Evolutionary conservation across 1,284 basidiomycete species (phyloP).

Genomic region (Cryptococcus sp.): DNA sequence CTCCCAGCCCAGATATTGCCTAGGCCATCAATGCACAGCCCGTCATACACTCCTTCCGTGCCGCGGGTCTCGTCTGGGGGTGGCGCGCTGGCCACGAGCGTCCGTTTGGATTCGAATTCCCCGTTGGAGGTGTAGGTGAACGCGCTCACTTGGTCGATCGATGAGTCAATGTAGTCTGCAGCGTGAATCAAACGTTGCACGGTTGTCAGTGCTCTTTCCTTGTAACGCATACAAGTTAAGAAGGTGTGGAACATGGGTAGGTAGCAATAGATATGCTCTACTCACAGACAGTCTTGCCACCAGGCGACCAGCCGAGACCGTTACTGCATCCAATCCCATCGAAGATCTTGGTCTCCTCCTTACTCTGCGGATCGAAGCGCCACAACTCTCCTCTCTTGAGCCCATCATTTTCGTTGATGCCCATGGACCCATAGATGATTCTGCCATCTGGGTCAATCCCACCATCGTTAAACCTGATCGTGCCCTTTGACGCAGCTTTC

Average conservation of each 20-base stretch:
- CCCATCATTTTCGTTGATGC: conserved; percentile 20
- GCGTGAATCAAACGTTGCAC: background rate
- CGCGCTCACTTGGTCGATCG: conserved; percentile 27
- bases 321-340: conserved; percentile 44
- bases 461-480: conserved; percentile 52
- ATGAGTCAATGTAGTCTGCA: conserved; percentile 52
- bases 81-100: conserved; percentile 29
- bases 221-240: background rate
- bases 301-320: conserved; percentile 50
- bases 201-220: background rate
- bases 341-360: conserved; percentile 24
- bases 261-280: too few relatives aligned
- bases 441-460: conserved; percentile 45
- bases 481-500: conserved; percentile 19
- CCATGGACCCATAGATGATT: conserved; percentile 45
- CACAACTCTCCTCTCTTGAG: conserved; percentile 36
- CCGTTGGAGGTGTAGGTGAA: conserved; percentile 44
- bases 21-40: conserved; percentile 45
- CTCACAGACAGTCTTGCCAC: conserved; percentile 48
- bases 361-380: conserved; percentile 18
- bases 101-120: conserved; percentile 27
- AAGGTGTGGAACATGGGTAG: background rate
- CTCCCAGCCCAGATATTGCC: conserved; percentile 51
- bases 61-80: conserved; percentile 15
- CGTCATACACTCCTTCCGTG: conserved; percentile 44